Conservation (phyloP, 2,329 filamentous ascomycete genomes). For the Mariannaea sp. region DNA sequence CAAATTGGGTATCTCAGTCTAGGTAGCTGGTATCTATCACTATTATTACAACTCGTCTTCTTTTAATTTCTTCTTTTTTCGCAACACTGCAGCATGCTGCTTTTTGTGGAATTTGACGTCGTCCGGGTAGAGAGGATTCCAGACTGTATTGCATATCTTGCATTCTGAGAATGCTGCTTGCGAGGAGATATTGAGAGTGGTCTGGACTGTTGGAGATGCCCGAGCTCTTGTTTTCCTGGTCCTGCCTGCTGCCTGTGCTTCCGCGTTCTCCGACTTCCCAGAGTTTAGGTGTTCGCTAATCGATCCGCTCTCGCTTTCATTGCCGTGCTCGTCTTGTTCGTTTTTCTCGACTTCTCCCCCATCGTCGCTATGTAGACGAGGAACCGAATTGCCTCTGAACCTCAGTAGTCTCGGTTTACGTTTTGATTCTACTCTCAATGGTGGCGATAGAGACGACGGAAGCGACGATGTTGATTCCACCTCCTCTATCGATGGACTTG, state of each 20-base stretch:
- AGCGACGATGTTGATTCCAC: conserved; percentile 28
- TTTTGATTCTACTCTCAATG: conserved; percentile 7
- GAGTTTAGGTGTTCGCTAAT: background rate
- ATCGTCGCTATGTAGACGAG: conserved; percentile 13
- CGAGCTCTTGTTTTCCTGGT: conserved; percentile 30
- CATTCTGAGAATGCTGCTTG: conserved; percentile 51
- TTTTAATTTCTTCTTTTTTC: conserved; percentile 34
- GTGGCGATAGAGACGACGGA: conserved; percentile 29
- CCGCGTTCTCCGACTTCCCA: background rate
- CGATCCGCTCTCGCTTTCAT: background rate
- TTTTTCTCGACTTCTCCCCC: background rate
- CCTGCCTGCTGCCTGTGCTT: conserved; percentile 4
- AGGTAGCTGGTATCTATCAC: conserved; percentile 8
- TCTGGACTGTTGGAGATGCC: conserved; percentile 43
- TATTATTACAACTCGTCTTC: conserved; percentile 27
- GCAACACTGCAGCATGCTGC: conserved; percentile 44
- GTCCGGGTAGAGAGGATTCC: conserved; percentile 50
- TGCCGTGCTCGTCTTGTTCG: background rate
- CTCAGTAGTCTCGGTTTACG: conserved; percentile 39
- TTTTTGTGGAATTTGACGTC: conserved; percentile 51
- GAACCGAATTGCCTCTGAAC: conserved; percentile 33
- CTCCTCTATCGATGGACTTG: conserved; percentile 25
- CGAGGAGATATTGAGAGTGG: conserved; percentile 50
- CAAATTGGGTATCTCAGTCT: conserved; percentile 32
- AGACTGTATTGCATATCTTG: conserved; percentile 49